Evolutionary conservation across 345 rosid genomes (phyloP).

Genomic region (Diplotaxis tenuifolia): DNA sequence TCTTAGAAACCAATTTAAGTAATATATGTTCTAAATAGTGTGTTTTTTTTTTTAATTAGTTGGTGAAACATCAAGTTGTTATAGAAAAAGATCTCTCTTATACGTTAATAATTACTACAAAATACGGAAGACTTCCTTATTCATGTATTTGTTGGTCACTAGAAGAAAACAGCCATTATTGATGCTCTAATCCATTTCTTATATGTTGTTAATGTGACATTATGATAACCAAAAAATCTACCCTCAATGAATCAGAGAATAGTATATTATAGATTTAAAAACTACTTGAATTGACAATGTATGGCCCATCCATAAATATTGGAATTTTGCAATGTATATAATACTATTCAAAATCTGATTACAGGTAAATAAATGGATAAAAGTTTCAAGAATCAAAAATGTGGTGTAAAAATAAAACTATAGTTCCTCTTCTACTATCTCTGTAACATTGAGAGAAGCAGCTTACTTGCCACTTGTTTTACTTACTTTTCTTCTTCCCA

Average conservation of each 20-base stretch:
- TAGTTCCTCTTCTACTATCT: background rate
- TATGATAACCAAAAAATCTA: background rate
- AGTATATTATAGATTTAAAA: no score
- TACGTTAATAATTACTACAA: background rate
- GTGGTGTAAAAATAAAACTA: background rate
- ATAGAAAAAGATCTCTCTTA: background rate
- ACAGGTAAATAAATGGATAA: conserved; percentile 21
- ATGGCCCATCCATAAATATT: no score
- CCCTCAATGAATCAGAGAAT: no score
- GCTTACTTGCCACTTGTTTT: conserved; percentile 8
- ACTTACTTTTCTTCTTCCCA: conserved; percentile 40
- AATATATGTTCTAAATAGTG: background rate
- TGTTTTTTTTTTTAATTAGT: background rate
- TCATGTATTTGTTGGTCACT: background rate
- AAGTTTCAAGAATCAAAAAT: conserved; percentile 23
- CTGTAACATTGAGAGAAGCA: background rate
- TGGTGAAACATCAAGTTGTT: conserved; percentile 14
- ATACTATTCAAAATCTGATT: background rate
- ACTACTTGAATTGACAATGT: no score
- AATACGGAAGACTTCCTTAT: background rate
- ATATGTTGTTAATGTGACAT: background rate
- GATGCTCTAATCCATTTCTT: background rate
- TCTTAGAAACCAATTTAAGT: background rate
- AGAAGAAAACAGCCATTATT: background rate
- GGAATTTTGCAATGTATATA: no score